Percentiles rank a stretch among this genome's conserved stretches.
phyloP scores from a whole-genome alignment of 768 basidiomycete species.

The Mycena albidolilacea region DNA sequence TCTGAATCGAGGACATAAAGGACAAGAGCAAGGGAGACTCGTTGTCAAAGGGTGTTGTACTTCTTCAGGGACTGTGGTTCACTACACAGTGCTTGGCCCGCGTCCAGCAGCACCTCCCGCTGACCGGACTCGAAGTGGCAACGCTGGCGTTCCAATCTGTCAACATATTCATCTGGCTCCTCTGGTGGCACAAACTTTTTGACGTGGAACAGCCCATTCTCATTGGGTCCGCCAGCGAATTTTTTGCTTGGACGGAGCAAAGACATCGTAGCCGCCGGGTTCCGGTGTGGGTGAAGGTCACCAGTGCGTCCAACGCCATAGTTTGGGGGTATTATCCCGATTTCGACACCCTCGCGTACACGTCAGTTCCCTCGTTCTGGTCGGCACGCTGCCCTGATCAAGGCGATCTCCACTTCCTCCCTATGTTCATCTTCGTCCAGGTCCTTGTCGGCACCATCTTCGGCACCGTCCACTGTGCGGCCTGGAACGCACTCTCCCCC shows the following conservation, averaged over 20 bases:
- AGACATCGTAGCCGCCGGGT: not conserved
- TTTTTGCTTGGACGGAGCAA: not conserved
- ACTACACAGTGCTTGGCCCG: constrained; percentile 48
- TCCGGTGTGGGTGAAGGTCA: not conserved
- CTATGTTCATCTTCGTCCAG: not conserved
- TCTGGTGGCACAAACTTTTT: constrained; percentile 59
- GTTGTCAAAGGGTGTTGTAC: constrained; percentile 51
- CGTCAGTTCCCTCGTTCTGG: not conserved
- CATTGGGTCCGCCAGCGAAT: not conserved
- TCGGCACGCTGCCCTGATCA: not conserved
- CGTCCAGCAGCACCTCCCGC: constrained; percentile 41
- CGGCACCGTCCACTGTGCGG: not conserved
- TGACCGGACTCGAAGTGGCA: constrained; percentile 53
- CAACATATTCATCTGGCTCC: constrained; percentile 47
- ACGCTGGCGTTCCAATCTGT: constrained; percentile 53
- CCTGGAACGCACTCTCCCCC: not conserved
- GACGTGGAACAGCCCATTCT: constrained; percentile 46
- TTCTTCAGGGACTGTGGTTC: constrained; percentile 56
- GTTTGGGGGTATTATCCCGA: not conserved
- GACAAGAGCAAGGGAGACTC: constrained; percentile 52
- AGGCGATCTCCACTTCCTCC: not conserved
- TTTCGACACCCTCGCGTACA: not conserved
- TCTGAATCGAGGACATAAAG: constrained; percentile 35
- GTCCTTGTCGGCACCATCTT: not conserved
- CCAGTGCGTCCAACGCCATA: too few relatives aligned